These are phyloP conservation scores for Lactifluus volemus DNA, from an alignment of 768 basidiomycete genomes.

Conservation along the genomic window DNA sequence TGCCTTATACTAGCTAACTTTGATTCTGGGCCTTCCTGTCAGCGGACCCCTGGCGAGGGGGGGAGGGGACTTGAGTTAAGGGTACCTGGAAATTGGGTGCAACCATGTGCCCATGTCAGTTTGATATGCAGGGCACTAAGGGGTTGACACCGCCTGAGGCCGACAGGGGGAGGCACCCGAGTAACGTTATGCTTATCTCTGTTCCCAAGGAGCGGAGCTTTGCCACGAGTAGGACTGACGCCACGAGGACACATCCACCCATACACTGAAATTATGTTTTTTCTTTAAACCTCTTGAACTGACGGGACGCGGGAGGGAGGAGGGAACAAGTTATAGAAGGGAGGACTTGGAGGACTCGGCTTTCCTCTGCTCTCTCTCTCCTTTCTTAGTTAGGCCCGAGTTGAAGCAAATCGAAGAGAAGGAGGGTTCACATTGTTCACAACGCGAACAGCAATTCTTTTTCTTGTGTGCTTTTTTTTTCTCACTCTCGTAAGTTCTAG, in stretches of 20 bases:
- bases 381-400: too few species aligned
- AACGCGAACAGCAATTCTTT: too few species aligned
- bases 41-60: neutral
- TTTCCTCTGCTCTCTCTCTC: too few species aligned
- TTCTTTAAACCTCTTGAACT: too few species aligned
- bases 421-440: neutral
- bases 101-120: neutral
- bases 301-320: neutral
- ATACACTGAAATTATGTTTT: neutral
- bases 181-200: neutral
- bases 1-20: neutral
- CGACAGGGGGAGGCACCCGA: neutral
- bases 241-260: neutral
- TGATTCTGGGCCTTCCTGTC: neutral
- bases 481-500: too few species aligned
- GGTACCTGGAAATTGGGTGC: neutral
- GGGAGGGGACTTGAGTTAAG: neutral
- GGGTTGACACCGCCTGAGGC: neutral
- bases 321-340: neutral
- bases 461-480: too few species aligned
- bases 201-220: neutral
- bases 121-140: neutral
- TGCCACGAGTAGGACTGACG: neutral
- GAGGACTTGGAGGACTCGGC: neutral
- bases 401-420: too few species aligned